Evolutionary conservation across 2,329 filamentous ascomycete genomes (phyloP), one percentile per base, ranked within the genome.

Genomic region (Phialophora tarda): DNA sequence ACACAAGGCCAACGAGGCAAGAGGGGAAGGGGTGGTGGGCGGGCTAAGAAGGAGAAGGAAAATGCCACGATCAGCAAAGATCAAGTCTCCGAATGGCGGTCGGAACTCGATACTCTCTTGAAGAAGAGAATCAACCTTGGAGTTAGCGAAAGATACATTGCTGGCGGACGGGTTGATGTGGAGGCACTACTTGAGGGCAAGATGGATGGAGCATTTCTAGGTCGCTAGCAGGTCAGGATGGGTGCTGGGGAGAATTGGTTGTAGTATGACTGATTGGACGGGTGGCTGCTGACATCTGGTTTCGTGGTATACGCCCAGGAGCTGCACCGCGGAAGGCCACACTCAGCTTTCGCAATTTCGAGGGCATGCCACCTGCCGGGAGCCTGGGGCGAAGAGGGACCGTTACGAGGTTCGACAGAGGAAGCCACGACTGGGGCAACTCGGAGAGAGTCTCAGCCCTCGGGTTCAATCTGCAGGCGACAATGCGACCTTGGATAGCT

Each of bases 61-160:
- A 88, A 88, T 7, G 83, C 86, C 21, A 68, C 66, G 4, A 65
- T 63, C 73, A 88, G 84, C 2, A 97, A 95, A 78, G 88, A 82
- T 0, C 91, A 97, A 77, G 77, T 96, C 73, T 87, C 83, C 1
- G 85, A 82, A 0, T 78, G 95, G 76, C 86, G 87, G 71, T 90
- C 88, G 0, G 88, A 96, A 78, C 78, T 98, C 73, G 89, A 86
- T 73, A 84, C 86, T 51, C 77, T 96, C 72, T 78, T 98, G 74
- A 82, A 82, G 3, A 86, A 89, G 77, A 85, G 91, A 66, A 86
- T 97, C 63, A 97, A 97, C 74, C 84, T 92, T 17, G 93, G 94
- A 6, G 91, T 97, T 28, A 96, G 91, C 74, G 92, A 93, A 80
- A 86, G 85, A 74, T 98, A 97, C 78, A 82, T 97, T 67, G 91